Evolutionary conservation across 2,329 filamentous ascomycete genomes (phyloP).

Genomic region (Colletotrichum sp.): DNA sequence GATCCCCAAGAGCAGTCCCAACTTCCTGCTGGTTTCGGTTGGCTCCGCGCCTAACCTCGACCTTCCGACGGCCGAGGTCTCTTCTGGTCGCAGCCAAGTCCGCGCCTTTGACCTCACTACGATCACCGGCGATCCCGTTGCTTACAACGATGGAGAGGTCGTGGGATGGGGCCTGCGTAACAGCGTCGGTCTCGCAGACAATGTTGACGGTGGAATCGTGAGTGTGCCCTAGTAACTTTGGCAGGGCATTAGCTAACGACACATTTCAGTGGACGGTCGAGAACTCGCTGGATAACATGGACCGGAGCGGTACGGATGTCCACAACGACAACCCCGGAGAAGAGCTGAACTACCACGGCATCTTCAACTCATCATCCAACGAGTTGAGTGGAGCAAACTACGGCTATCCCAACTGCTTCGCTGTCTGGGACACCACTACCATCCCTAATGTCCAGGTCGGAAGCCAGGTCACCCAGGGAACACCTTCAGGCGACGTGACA

Average conservation of each 20-base stretch:
- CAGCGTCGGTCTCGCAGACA: constrained; percentile 71
- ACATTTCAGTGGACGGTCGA: constrained; percentile 60
- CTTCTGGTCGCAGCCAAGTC: constrained; percentile 68
- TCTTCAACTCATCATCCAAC: constrained; percentile 44
- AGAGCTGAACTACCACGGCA: constrained; percentile 76
- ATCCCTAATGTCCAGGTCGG: constrained; percentile 48
- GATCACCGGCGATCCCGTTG: constrained; percentile 35
- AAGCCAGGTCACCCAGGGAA: constrained; percentile 52
- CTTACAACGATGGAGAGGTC: constrained; percentile 54
- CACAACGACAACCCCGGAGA: constrained; percentile 75
- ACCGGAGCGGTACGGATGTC: constrained; percentile 62
- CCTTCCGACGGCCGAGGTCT: constrained; percentile 49
- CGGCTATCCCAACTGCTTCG: constrained; percentile 51
- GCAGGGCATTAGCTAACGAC: background rate
- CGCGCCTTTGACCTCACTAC: constrained; percentile 57
- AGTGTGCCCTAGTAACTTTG: background rate
- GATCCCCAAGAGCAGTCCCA: constrained; percentile 58
- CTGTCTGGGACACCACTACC: constrained; percentile 61
- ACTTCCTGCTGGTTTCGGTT: constrained; percentile 67
- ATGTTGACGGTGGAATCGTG: constrained; percentile 55
- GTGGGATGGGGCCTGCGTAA: constrained; percentile 76
- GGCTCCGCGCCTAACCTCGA: constrained; percentile 72
- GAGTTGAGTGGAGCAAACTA: constrained; percentile 33
- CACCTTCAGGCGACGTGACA: constrained; percentile 26
- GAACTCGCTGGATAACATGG: constrained; percentile 72